Evolutionary conservation across 78 protist genomes (phyloP).

Genomic region (Dictyostelium brefeldianum): DNA sequence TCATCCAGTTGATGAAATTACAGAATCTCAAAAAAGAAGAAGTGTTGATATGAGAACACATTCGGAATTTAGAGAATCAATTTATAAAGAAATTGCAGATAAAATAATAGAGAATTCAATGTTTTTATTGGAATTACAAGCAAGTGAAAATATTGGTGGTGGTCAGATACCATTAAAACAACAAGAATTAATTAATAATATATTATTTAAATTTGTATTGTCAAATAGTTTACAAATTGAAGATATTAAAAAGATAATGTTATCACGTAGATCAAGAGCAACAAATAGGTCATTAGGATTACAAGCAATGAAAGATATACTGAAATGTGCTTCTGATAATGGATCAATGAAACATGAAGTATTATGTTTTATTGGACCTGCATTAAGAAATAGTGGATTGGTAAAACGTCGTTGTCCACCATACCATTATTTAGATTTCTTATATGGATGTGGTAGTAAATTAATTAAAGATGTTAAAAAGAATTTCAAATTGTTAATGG

Average conservation of each 20-base stretch:
- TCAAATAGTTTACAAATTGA: constrained; percentile 44
- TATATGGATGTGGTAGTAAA: constrained; percentile 69
- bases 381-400: constrained; percentile 67
- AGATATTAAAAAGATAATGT: constrained; percentile 58
- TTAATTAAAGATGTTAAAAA: constrained; percentile 23
- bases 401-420: constrained; percentile 66
- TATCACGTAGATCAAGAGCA: constrained; percentile 52
- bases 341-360: constrained; percentile 65
- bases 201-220: constrained; percentile 35
- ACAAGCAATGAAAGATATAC: constrained; percentile 62
- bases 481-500: constrained; percentile 53
- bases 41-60: constrained; percentile 19
- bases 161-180: neutral
- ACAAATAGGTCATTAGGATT: constrained; percentile 51
- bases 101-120: constrained; percentile 47
- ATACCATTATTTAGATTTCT: constrained; percentile 78
- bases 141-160: neutral
- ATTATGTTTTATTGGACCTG: constrained; percentile 77
- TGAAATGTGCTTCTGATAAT: constrained; percentile 69
- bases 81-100: constrained; percentile 67
- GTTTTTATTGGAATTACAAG: constrained; percentile 59
- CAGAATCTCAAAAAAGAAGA: constrained; percentile 37
- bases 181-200: too few species aligned
- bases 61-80: constrained; percentile 34
- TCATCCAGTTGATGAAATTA: neutral